phyloP scores from a whole-genome alignment of 2,329 filamentous ascomycete genomes.

The Aspergillus phoenicis region DNA sequence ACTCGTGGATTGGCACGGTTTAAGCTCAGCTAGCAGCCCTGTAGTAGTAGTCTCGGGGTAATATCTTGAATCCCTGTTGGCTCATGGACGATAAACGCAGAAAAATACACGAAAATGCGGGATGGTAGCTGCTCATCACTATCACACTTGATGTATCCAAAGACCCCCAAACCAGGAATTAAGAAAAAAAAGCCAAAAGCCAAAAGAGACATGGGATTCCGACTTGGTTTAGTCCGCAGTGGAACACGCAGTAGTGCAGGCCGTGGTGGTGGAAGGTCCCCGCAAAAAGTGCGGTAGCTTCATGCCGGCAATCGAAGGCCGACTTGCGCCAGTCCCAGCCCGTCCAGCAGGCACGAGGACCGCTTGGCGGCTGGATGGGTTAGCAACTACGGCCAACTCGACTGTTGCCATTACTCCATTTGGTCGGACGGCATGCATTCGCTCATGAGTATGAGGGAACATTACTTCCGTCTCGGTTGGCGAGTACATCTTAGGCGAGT shows the following conservation, averaged over 20 bases:
- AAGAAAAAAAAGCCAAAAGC: not conserved
- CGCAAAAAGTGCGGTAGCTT: slow-evolving; percentile 9
- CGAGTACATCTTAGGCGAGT: not conserved
- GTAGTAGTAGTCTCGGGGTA: not conserved
- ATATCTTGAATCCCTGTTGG: not conserved
- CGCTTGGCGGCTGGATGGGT: not conserved
- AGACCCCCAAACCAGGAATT: no score
- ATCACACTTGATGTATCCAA: not conserved
- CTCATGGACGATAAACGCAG: not conserved
- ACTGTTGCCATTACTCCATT: slow-evolving; percentile 2
- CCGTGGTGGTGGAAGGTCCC: not conserved
- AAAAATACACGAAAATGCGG: not conserved
- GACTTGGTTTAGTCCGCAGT: not conserved
- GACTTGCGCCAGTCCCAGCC: not conserved
- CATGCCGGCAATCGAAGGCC: slow-evolving; percentile 7
- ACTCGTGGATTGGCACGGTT: not conserved
- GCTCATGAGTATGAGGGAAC: not conserved
- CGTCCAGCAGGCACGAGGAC: not conserved
- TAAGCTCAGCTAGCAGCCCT: not conserved
- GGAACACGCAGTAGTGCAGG: not conserved
- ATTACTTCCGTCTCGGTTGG: not conserved
- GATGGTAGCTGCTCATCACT: not conserved
- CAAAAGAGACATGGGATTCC: no score
- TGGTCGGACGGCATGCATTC: not conserved
- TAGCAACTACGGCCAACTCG: not conserved